phyloP scores from a whole-genome alignment of 1,139 yeast species.

The Blastobotrys niveus region DNA sequence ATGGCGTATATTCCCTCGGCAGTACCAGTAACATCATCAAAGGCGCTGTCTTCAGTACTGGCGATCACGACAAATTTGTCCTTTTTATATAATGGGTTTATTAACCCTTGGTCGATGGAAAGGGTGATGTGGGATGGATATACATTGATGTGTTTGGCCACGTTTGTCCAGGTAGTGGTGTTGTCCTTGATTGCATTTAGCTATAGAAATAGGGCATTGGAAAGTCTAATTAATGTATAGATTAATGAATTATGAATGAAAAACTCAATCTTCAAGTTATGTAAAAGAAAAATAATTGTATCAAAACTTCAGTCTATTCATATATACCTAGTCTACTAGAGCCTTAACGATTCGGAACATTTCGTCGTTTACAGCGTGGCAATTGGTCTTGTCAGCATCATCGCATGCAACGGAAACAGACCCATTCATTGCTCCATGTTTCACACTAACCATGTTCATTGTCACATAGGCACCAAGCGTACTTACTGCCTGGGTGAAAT shows the following conservation, averaged over 20 bases:
- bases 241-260: no score
- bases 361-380: constrained; percentile 1
- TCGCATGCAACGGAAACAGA: constrained; percentile 14
- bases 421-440: constrained; percentile 9
- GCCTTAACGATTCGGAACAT: constrained; percentile 2
- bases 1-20: neutral
- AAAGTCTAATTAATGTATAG: no score
- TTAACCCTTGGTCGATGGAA: constrained; percentile 13
- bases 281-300: no score
- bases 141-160: neutral
- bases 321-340: neutral
- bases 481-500: constrained; percentile 17
- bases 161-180: constrained; percentile 1
- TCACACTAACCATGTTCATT: constrained; percentile 12
- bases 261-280: no score
- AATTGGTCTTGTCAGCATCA: no score
- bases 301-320: neutral
- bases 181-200: neutral
- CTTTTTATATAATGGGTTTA: constrained; percentile 11
- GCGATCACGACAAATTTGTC: constrained; percentile 8
- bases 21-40: constrained; percentile 2
- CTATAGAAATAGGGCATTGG: constrained; percentile 1
- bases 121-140: constrained; percentile 1
- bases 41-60: constrained; percentile 2
- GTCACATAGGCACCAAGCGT: constrained; percentile 13